These are phyloP conservation scores for Naganishia vaughanmartiniae DNA, from an alignment of 768 basidiomycete genomes.

Conservation along the genomic window DNA sequence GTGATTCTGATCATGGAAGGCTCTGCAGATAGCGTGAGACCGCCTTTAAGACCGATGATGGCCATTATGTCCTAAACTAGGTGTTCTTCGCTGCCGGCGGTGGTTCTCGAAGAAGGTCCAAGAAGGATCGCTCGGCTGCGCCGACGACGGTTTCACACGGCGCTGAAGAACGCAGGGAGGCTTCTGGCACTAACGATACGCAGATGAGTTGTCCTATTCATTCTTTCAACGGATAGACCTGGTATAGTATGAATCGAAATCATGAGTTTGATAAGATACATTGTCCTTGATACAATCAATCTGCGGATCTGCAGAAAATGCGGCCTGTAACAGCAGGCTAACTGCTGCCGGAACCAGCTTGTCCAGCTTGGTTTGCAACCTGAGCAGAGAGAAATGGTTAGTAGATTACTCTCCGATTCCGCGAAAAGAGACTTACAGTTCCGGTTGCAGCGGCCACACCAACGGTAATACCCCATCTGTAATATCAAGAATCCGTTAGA, in stretches of 20 bases:
- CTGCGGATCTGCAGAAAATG: neutral
- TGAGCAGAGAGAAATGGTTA: neutral
- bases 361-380: constrained; percentile 14
- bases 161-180: too few species aligned
- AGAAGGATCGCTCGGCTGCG: neutral
- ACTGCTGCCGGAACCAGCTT: constrained; percentile 18
- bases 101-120: neutral
- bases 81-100: neutral
- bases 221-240: too few species aligned
- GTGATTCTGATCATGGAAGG: neutral
- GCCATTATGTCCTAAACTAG: neutral
- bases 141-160: too few species aligned
- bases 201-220: too few species aligned
- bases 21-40: neutral
- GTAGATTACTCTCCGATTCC: neutral
- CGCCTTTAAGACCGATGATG: constrained; percentile 7
- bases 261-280: too few species aligned
- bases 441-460: constrained; percentile 7
- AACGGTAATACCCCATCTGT: constrained; percentile 13
- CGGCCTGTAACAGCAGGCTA: neutral
- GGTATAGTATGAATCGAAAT: too few species aligned
- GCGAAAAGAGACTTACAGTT: neutral
- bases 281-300: neutral
- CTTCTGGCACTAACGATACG: too few species aligned
- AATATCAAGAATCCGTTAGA: neutral